These are phyloP conservation scores for Setaria italica DNA, from an alignment of 202 grass and related monocot genomes.

Conservation along the genomic window DNA sequence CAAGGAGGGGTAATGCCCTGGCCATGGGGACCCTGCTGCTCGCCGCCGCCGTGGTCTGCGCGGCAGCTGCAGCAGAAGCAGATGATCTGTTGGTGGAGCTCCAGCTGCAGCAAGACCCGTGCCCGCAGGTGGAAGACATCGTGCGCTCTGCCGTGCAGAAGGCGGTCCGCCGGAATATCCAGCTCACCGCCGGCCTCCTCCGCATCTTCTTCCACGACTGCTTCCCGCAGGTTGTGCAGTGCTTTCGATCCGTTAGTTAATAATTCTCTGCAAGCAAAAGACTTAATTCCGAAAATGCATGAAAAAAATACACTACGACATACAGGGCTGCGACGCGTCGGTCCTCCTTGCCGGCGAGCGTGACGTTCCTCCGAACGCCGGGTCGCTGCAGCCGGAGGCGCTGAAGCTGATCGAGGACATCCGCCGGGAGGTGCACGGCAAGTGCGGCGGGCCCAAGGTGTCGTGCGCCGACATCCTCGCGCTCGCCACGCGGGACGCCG, in stretches of 20 bases:
- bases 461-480: background rate
- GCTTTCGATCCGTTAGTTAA: too few relatives aligned
- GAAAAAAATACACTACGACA: too few relatives aligned
- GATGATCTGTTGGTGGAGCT: too few relatives aligned
- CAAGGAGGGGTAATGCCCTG: too few relatives aligned
- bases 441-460: background rate
- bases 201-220: constrained; percentile 61
- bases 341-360: background rate
- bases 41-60: too few relatives aligned
- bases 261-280: too few relatives aligned
- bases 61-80: too few relatives aligned
- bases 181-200: constrained; percentile 47
- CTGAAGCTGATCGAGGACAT: constrained; percentile 13
- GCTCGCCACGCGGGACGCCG: background rate
- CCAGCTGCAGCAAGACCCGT: background rate
- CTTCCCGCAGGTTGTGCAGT: constrained; percentile 11
- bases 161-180: background rate
- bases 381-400: constrained; percentile 44
- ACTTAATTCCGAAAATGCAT: too few relatives aligned
- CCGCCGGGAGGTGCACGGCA: background rate
- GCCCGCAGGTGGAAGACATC: constrained; percentile 43
- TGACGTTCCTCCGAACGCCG: background rate
- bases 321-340: constrained; percentile 1
- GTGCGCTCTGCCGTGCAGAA: constrained; percentile 4
- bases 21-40: too few relatives aligned